phyloP scores from a whole-genome alignment of 23 red algal species.

The Gracilaria vermiculophylla region DNA sequence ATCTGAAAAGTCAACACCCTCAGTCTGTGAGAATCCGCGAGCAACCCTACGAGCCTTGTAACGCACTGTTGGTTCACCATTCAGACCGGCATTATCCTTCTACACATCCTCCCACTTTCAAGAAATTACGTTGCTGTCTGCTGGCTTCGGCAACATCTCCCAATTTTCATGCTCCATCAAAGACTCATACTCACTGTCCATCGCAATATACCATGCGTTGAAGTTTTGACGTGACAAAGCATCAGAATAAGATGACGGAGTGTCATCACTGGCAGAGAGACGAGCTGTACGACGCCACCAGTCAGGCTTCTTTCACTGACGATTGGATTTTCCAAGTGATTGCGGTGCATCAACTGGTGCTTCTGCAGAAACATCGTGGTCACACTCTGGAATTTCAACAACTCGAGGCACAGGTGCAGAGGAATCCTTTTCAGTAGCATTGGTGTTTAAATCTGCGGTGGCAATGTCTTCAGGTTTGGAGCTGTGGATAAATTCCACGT shows the following conservation, averaged over 20 bases:
- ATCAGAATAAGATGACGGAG: constrained; percentile 7
- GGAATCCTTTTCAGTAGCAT: no score
- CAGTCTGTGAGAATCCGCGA: constrained; percentile 2
- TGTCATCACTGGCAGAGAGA: constrained; percentile 18
- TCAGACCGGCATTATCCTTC: background rate
- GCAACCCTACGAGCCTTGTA: constrained; percentile 51
- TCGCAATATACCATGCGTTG: constrained; percentile 4
- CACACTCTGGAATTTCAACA: no score
- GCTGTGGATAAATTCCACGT: no score
- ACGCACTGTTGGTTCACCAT: constrained; percentile 7
- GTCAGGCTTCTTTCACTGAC: background rate
- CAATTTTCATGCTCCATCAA: constrained; percentile 32
- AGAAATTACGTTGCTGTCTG: constrained; percentile 16
- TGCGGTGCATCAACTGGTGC: background rate
- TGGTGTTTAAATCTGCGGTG: no score
- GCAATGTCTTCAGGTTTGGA: no score
- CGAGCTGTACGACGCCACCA: background rate
- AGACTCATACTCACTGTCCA: constrained; percentile 13
- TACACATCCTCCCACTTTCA: constrained; percentile 23
- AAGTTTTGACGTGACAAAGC: constrained; percentile 16
- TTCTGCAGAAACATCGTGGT: no score
- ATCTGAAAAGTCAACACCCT: constrained; percentile 27
- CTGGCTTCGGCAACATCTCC: constrained; percentile 22
- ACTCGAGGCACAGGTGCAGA: no score
- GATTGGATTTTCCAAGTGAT: background rate